phyloP scores from a whole-genome alignment of 352 stramenopile species.

The Globisporangium orthogonon region DNA sequence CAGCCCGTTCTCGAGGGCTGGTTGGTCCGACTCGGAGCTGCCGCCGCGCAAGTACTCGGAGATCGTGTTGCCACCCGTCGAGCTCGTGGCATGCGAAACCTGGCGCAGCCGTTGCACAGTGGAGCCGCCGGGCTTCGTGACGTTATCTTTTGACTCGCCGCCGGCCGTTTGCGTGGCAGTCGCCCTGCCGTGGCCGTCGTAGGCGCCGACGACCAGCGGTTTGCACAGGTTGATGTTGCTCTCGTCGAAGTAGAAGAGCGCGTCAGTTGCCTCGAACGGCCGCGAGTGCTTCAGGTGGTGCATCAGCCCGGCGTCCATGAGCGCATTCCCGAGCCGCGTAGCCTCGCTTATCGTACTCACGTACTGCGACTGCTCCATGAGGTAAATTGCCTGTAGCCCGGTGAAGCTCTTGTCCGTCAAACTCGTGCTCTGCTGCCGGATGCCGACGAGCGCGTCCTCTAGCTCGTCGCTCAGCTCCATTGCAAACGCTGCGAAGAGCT shows the following conservation, averaged over 20 bases:
- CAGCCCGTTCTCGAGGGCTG: constrained; percentile 33
- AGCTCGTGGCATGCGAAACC: constrained; percentile 30
- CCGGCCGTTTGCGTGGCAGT: constrained; percentile 5
- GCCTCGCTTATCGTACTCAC: constrained; percentile 16
- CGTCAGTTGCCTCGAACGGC: constrained; percentile 9
- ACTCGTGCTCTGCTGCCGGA: not conserved
- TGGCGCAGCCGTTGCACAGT: constrained; percentile 13
- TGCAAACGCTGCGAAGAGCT: constrained; percentile 23
- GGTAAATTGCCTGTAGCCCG: not conserved
- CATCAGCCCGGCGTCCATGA: constrained; percentile 41
- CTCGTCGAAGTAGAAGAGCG: constrained; percentile 21
- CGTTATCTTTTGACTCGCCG: not conserved
- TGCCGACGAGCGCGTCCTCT: not conserved
- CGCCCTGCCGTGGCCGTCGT: constrained; percentile 7
- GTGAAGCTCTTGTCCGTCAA: no score
- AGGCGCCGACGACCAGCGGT: constrained; percentile 19
- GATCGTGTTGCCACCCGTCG: constrained; percentile 27
- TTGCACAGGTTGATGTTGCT: constrained; percentile 15
- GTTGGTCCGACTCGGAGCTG: constrained; percentile 34
- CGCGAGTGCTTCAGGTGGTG: constrained; percentile 29
- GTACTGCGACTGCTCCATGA: constrained; percentile 15
- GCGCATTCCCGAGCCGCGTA: constrained; percentile 29
- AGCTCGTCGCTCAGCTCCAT: constrained; percentile 28
- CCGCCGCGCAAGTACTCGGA: constrained; percentile 15
- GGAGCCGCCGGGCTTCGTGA: constrained; percentile 15